A percentile compares a stretch with the other conserved stretches of the same genome.
Evolutionary conservation across 2,329 filamentous ascomycete genomes (phyloP).

Genomic region (Pseudogymnoascus sp.): DNA sequence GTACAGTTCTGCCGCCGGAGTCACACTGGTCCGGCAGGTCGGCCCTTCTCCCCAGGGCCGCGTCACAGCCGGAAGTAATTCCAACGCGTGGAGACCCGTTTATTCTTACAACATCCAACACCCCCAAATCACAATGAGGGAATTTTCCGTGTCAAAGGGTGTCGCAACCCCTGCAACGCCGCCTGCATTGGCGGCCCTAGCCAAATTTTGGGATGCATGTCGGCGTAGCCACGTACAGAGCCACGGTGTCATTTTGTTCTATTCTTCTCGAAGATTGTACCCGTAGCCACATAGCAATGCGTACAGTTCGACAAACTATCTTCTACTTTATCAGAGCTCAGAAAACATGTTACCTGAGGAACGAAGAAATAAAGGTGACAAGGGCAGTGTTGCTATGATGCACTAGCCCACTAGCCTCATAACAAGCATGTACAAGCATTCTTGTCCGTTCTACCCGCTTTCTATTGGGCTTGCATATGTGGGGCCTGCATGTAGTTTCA

Average conservation of each 20-base stretch:
- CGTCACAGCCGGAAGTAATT: background rate
- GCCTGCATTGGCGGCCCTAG: background rate
- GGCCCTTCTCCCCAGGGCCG: background rate
- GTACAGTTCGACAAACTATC: background rate
- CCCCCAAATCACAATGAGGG: background rate
- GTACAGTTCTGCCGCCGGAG: background rate
- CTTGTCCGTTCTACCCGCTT: background rate
- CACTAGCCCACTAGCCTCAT: background rate
- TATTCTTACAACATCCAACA: background rate
- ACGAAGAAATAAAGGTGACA: background rate
- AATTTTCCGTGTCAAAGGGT: background rate
- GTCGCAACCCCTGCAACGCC: background rate
- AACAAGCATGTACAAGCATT: background rate
- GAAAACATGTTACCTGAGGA: background rate
- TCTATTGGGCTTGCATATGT: background rate
- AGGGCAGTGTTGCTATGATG: background rate
- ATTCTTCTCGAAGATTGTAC: background rate
- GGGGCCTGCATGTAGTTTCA: background rate
- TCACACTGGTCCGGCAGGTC: background rate
- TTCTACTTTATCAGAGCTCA: background rate
- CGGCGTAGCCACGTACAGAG: background rate
- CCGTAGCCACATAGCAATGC: background rate
- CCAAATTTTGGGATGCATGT: background rate
- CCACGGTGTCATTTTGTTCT: background rate
- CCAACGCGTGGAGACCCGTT: background rate